Evolutionary conservation across 2,329 filamentous ascomycete genomes (phyloP), one percentile per base, ranked within the genome.

Genomic region (Truncatella angustata): DNA sequence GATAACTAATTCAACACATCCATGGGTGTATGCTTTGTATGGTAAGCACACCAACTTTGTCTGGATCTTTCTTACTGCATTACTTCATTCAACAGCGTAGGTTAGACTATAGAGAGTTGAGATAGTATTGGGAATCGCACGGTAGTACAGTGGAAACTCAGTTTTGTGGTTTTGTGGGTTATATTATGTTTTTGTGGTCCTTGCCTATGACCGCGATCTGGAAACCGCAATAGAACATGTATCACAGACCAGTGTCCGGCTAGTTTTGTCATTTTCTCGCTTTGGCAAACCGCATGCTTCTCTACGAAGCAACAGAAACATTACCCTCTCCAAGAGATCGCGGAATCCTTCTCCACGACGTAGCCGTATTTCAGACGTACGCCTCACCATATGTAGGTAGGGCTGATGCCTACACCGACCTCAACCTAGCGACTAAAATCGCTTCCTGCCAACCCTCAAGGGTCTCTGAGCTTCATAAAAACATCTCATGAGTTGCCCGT

Each of bases 401-500:
- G 40, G 40, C 20, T 21, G 40, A 43, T n/a, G 40, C 28, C 6
- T 26, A 43, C 40, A 43, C 20, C 12, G 12, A 24, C 40, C 23
- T 43, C 40, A 16, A n/a, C 40, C 23, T 43, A 23, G 12, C 21
- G 23, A 43, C 40, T 43, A 43, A 43, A 43, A 43, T 43, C 40
- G 40, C n/a, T n/a, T n/a, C 40, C 18, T 9, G 26, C 20, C 30
- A 28, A 42, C 49, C 39, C 45, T 48, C 26, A 21, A 42, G 45
- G 39, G 44, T 50, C 51, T 54, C 54, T 46, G 43, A 46, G 54
- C 51, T 54, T 54, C 54, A 56, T 40, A 54, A 56, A 54, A 54
- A 51, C 20, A 54, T 54, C 51, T 34, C 48, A 37, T 39, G 34
- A 55, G 54, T 49, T 37, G 36, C 48, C 51, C 30, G 12, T 48